These are phyloP conservation scores for Clavaria fumosa DNA, from an alignment of 768 basidiomycete genomes.

Conservation along the genomic window DNA sequence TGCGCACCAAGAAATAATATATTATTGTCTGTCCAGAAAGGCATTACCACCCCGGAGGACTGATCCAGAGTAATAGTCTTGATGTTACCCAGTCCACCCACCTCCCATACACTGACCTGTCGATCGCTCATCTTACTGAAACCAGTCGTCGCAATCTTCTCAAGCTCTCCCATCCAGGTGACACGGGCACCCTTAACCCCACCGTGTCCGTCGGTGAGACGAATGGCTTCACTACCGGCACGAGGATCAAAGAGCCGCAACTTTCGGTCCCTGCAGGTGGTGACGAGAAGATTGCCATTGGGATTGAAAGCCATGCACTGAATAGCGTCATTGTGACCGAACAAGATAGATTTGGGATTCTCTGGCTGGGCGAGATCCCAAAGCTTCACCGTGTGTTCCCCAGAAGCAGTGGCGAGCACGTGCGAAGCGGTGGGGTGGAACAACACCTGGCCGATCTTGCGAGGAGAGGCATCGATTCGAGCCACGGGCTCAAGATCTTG, in stretches of 20 bases:
- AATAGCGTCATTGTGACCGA: slow-evolving; percentile 76
- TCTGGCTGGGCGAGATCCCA: slow-evolving; percentile 81
- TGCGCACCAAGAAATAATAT: slow-evolving; percentile 65
- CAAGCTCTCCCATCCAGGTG: slow-evolving; percentile 80
- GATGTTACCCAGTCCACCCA: slow-evolving; percentile 53
- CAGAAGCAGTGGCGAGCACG: slow-evolving; percentile 65
- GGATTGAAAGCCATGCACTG: slow-evolving; percentile 75
- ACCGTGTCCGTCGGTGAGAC: slow-evolving; percentile 71
- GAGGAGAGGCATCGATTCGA: slow-evolving; percentile 59
- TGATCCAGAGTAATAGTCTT: slow-evolving; percentile 78
- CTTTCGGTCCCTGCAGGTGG: slow-evolving; percentile 89
- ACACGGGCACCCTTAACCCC: slow-evolving; percentile 90
- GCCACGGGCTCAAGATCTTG: slow-evolving; percentile 76
- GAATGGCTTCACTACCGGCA: slow-evolving; percentile 63
- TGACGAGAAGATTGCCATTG: slow-evolving; percentile 68
- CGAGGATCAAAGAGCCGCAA: slow-evolving; percentile 87
- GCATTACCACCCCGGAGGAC: slow-evolving; percentile 88
- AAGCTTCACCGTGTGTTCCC: slow-evolving; percentile 78
- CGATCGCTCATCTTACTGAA: slow-evolving; percentile 96
- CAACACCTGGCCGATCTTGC: slow-evolving; percentile 87
- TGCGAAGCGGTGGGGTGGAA: slow-evolving; percentile 88
- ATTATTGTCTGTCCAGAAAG: slow-evolving; percentile 93
- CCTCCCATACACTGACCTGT: slow-evolving; percentile 84
- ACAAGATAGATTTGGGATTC: slow-evolving; percentile 39
- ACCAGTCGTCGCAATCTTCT: slow-evolving; percentile 86